Conservation (phyloP, 495 filamentous ascomycete species). For the Delitschia confertaspora region DNA sequence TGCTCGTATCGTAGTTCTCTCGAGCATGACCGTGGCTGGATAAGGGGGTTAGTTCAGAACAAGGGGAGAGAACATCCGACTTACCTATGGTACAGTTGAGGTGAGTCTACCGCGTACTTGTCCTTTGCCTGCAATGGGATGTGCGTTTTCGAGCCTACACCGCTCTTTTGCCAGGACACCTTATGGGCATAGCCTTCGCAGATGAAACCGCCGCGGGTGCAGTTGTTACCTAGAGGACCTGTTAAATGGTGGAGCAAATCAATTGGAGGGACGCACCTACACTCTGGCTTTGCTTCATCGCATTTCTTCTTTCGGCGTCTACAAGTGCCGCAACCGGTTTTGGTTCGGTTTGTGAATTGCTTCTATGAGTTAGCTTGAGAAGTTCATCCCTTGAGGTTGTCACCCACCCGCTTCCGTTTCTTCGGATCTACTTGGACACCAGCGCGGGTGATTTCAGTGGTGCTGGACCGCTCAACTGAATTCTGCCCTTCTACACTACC, state of each 20-base stretch:
- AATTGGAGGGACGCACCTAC: constrained; percentile 39
- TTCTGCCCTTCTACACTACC: constrained; percentile 6
- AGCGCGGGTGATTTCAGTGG: constrained; percentile 20
- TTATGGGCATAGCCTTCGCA: constrained; percentile 88
- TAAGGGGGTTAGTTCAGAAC: background rate
- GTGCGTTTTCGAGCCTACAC: constrained; percentile 47
- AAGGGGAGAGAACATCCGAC: background rate
- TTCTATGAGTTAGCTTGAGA: constrained; percentile 37
- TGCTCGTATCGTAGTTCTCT: constrained; percentile 20
- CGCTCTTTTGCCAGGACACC: constrained; percentile 62
- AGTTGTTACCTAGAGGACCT: constrained; percentile 67
- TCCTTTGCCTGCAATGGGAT: constrained; percentile 83
- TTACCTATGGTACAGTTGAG: constrained; percentile 23
- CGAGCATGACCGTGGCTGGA: constrained; percentile 19
- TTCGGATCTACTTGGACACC: constrained; percentile 30
- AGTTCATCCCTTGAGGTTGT: constrained; percentile 10
- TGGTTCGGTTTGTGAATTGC: constrained; percentile 92
- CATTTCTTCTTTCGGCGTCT: constrained; percentile 96
- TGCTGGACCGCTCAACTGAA: constrained; percentile 8
- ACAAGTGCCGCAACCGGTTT: constrained; percentile 96
- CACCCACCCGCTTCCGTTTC: constrained; percentile 27
- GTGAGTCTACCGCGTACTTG: constrained; percentile 37
- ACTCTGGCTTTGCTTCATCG: constrained; percentile 90
- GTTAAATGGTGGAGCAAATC: constrained; percentile 2
- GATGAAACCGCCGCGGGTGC: constrained; percentile 79